These are phyloP conservation scores for Physaria fendleri DNA, from an alignment of 345 rosid species.

Conservation along the genomic window DNA sequence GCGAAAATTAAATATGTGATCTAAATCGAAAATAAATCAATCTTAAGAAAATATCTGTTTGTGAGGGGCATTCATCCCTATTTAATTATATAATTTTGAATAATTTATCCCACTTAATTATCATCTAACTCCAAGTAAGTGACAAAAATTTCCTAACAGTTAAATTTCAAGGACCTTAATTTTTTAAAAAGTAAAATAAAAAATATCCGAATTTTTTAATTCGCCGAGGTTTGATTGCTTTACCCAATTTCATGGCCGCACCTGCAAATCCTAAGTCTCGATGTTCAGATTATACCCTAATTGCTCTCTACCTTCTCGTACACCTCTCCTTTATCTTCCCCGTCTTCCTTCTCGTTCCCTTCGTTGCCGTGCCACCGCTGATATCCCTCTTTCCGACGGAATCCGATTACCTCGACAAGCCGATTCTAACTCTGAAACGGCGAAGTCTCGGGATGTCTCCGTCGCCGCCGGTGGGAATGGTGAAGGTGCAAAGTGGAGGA, in stretches of 20 bases:
- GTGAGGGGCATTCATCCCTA: too few relatives aligned
- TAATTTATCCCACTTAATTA: too few relatives aligned
- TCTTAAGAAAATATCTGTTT: too few relatives aligned
- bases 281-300: conserved; percentile 59
- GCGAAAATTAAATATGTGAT: too few relatives aligned
- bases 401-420: conserved; percentile 39
- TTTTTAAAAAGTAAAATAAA: too few relatives aligned
- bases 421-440: conserved; percentile 36
- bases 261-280: conserved; percentile 27
- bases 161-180: too few relatives aligned
- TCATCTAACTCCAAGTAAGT: too few relatives aligned
- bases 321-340: conserved; percentile 29
- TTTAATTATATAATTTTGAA: too few relatives aligned
- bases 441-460: conserved; percentile 44
- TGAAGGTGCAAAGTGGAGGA: conserved; percentile 40
- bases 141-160: too few relatives aligned
- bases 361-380: conserved; percentile 66
- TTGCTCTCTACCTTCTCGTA: conserved; percentile 40
- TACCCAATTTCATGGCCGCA: conserved; percentile 26
- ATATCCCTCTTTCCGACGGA: conserved; percentile 42
- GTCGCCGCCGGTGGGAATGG: conserved; percentile 33
- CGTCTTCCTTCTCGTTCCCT: conserved; percentile 34
- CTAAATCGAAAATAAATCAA: too few relatives aligned
- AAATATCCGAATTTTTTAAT: background rate
- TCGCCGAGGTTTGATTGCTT: conserved; percentile 16